These are phyloP conservation scores for Capsicum pubescens DNA, from an alignment of 257 asterid species.

Conservation along the genomic window DNA sequence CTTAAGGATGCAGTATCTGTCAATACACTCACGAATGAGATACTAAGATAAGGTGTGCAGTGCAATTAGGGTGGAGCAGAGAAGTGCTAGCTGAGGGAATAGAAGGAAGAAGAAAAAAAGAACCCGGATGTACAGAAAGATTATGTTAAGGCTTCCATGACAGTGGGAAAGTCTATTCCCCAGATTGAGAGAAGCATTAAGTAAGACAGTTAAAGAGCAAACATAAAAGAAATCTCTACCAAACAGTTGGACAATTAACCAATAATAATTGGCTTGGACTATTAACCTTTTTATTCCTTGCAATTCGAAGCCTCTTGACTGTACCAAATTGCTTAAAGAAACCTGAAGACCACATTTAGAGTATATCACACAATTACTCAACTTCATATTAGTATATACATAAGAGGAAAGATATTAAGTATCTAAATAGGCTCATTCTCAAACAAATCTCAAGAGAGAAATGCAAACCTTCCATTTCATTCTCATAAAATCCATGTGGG, in stretches of 20 bases:
- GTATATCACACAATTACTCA: not conserved
- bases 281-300: conserved; percentile 86
- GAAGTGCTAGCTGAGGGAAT: not conserved
- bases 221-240: not conserved
- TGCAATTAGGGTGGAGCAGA: not conserved
- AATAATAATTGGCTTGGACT: not conserved
- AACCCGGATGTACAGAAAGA: not conserved
- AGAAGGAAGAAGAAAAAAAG: not conserved
- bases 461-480: conserved; percentile 85
- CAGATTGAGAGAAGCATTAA: conserved; percentile 8
- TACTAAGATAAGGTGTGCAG: not conserved
- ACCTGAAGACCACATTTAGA: conserved; percentile 54
- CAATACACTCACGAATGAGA: not conserved
- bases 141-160: not conserved
- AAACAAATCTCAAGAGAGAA: not conserved
- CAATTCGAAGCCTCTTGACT: conserved; percentile 79
- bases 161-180: not conserved
- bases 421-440: not conserved
- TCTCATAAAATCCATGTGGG: conserved; percentile 96
- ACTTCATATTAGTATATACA: not conserved
- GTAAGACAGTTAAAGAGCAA: not conserved
- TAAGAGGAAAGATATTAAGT: conserved; percentile 11
- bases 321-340: conserved; percentile 92
- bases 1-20: not conserved
- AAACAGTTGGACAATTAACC: not conserved